A percentile compares a stretch with the other conserved stretches of the same genome.
These are phyloP conservation scores for Davidsoniella australis DNA, from an alignment of 2,329 filamentous ascomycete genomes.

Conservation along the genomic window DNA sequence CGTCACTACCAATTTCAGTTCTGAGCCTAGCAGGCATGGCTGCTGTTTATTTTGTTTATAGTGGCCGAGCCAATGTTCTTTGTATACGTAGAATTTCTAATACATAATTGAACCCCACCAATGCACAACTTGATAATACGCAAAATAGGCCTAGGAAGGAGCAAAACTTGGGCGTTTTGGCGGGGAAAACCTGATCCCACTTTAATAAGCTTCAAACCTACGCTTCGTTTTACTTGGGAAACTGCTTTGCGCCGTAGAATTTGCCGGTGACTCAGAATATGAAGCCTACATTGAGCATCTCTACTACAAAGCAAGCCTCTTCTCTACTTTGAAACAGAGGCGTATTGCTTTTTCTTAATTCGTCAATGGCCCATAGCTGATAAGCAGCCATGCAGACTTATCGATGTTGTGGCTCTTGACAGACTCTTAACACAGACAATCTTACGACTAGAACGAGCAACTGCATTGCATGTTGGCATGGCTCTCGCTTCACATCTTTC, in stretches of 20 bases:
- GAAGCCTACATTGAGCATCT: too few relatives aligned
- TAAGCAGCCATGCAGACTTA: too few relatives aligned
- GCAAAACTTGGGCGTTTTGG: background rate
- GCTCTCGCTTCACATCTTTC: too few relatives aligned
- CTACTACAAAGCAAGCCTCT: too few relatives aligned
- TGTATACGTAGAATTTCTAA: background rate
- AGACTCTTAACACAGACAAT: too few relatives aligned
- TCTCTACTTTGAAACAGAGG: too few relatives aligned
- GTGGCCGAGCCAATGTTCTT: background rate
- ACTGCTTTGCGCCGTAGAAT: background rate
- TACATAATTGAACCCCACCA: slow-evolving; percentile 2
- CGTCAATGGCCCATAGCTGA: too few relatives aligned
- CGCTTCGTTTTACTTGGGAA: background rate
- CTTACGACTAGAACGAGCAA: too few relatives aligned
- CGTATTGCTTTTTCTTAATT: too few relatives aligned
- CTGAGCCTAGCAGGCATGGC: background rate
- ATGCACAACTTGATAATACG: background rate
- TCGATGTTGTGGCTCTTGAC: too few relatives aligned
- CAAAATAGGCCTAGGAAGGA: background rate
- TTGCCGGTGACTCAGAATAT: background rate
- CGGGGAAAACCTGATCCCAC: slow-evolving; percentile 1
- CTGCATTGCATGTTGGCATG: too few relatives aligned
- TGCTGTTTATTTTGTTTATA: background rate
- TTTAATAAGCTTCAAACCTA: background rate
- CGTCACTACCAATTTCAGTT: background rate